Evolutionary conservation across 2,329 filamentous ascomycete genomes (phyloP).

Genomic region (Cadophora sp.): DNA sequence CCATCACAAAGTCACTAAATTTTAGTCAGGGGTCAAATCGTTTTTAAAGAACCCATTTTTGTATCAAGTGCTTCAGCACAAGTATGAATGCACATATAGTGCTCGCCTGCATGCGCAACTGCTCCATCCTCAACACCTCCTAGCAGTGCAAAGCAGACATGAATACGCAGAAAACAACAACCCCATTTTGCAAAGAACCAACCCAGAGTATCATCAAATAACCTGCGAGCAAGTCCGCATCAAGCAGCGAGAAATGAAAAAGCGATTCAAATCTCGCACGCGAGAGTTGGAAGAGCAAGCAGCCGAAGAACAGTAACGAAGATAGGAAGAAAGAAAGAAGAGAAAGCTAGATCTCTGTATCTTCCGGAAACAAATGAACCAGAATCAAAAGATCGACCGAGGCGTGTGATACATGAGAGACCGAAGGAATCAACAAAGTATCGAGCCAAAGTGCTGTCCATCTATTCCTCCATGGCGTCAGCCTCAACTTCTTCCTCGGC

Average conservation of each 20-base stretch:
- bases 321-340: not conserved
- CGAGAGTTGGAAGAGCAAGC: not conserved
- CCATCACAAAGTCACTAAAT: too few species aligned
- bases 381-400: not conserved
- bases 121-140: not conserved
- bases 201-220: not conserved
- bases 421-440: slow-evolving; percentile 14
- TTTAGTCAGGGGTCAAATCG: too few species aligned
- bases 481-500: slow-evolving; percentile 10
- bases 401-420: slow-evolving; percentile 6
- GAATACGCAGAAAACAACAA: not conserved
- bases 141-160: slow-evolving; percentile 14
- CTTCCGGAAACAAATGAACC: slow-evolving; percentile 9
- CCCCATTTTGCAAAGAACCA: not conserved
- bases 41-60: not conserved
- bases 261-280: not conserved
- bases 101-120: slow-evolving; percentile 8
- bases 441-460: not conserved
- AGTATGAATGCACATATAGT: slow-evolving; percentile 4
- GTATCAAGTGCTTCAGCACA: slow-evolving; percentile 9
- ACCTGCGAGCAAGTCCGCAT: not conserved
- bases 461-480: slow-evolving; percentile 19
- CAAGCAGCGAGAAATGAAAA: not conserved
- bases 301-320: not conserved
- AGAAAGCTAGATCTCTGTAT: slow-evolving; percentile 3